These are phyloP conservation scores for Gracilaria domingensis DNA, from an alignment of 23 red algal genomes.

Conservation along the genomic window DNA sequence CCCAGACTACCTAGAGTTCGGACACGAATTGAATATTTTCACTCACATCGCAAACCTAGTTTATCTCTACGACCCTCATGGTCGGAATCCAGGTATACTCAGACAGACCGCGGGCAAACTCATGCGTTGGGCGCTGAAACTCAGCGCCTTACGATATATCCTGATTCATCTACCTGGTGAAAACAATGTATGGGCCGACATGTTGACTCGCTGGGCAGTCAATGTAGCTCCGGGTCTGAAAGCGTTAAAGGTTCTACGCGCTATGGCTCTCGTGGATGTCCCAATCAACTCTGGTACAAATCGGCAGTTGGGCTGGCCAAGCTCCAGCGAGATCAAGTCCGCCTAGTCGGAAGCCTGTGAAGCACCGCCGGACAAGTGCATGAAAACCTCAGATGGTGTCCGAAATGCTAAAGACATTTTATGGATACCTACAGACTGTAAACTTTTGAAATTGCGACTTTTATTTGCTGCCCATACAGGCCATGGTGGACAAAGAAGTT, in stretches of 20 bases:
- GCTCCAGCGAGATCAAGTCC: not conserved
- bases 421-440: not conserved
- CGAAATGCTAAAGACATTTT: not conserved
- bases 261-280: not conserved
- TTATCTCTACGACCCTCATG: constrained; percentile 38
- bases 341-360: not conserved
- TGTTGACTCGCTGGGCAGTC: constrained; percentile 20
- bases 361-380: not conserved
- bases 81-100: not conserved
- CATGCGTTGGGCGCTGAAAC: constrained; percentile 26
- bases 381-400: not conserved
- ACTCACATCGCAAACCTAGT: constrained; percentile 46
- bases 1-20: constrained; percentile 19
- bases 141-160: not conserved
- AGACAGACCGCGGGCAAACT: constrained; percentile 29
- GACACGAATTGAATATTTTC: constrained; percentile 8
- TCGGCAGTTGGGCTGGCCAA: not conserved
- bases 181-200: constrained; percentile 17
- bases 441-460: not conserved
- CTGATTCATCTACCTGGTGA: constrained; percentile 2
- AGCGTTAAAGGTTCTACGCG: not conserved
- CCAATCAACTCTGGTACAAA: not conserved
- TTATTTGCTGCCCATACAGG: not conserved
- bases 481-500: not conserved
- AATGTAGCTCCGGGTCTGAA: not conserved